These are phyloP conservation scores for Pigoraptor vietnamica DNA, from an alignment of 78 protist genomes.

Conservation along the genomic window DNA sequence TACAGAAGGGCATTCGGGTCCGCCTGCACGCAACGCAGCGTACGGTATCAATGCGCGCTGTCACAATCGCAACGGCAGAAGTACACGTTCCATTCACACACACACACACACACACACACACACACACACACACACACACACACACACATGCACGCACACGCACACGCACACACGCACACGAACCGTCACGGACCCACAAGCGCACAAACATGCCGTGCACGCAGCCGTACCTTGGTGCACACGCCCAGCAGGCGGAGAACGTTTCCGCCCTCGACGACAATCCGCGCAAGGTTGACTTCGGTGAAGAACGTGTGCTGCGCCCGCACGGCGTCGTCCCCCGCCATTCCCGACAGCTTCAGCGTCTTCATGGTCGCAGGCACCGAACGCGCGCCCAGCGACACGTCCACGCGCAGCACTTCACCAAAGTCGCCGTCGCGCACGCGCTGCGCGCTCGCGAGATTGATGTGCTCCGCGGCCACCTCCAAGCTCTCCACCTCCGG, in stretches of 20 bases:
- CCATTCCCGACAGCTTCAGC: background rate
- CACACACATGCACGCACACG: too few species aligned
- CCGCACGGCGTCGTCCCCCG: background rate
- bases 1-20: background rate
- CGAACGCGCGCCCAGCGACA: background rate
- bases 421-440: background rate
- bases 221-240: background rate
- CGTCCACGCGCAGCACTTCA: background rate
- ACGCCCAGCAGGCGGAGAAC: background rate
- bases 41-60: too few species aligned
- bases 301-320: background rate
- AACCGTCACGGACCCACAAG: too few species aligned
- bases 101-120: too few species aligned
- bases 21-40: background rate
- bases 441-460: background rate
- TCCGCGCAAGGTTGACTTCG: background rate
- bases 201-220: background rate
- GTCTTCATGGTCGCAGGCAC: background rate
- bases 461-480: background rate
- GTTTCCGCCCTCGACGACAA: background rate
- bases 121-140: too few species aligned
- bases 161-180: too few species aligned
- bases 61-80: too few species aligned
- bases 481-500: background rate
- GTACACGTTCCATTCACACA: too few species aligned